Base-by-base conservation (phyloP, 2,329 filamentous ascomycete species). In the Pseudocercospora crystallina region DNA sequence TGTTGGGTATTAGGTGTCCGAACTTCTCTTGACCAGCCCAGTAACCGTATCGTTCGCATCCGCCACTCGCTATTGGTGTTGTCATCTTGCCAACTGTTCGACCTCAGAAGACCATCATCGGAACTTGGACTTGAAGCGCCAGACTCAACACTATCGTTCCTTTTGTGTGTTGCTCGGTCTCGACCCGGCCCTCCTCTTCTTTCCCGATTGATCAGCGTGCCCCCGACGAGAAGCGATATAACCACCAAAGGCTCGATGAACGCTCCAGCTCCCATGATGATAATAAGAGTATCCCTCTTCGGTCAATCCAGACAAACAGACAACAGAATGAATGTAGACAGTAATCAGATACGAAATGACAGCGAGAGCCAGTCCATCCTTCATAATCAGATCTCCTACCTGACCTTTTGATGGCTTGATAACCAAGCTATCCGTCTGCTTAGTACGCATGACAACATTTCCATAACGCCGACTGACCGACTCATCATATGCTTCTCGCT, bases 221-320 rank as follows among this genome's bases (percentile, higher is more conserved):
- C 82, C 49, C 80, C 79, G 51, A 82, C 77, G 11, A 86, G 75
- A 17, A 86, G 72, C 15, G 76, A 72, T 45, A 84, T 70, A 30
- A 86, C 82, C 2, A 83, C 74, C 11, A 83, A 69, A n/a, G 82
- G 83, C 60, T 86, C 83, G 47, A 84, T 69, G 53, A 83, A 72
- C 12, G 79, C 78, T 37, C 81, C 81, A 38, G 73, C 71, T 32
- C 80, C 80, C 79, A 81, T 81, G 51, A 55, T 74, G 32, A 34
- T 36, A 13, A 10, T 36, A 3, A 7, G 2, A 36, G 13, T 36
- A n/a, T n/a, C n/a, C n/a, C n/a, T n/a, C n/a, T n/a, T n/a, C n/a
- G n/a, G n/a, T n/a, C n/a, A n/a, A n/a, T n/a, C n/a, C n/a, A n/a
- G n/a, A n/a, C n/a, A n/a, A n/a, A n/a, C n/a, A n/a, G n/a, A n/a